Evolutionary conservation across 352 stramenopile species (phyloP).

Genomic region (Globisporangium orthogonon): DNA sequence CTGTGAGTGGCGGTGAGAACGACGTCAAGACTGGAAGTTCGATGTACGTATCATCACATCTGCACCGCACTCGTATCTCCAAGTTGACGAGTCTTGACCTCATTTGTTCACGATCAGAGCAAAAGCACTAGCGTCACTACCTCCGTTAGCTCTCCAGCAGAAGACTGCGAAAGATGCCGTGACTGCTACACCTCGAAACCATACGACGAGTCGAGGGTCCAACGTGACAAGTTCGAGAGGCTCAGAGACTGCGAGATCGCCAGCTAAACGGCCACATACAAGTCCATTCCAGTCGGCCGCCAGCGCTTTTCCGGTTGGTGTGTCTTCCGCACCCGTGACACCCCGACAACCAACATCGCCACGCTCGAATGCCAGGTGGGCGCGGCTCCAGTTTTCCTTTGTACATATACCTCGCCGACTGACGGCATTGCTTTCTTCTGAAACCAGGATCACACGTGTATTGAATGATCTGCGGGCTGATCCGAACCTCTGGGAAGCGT

Average conservation of each 20-base stretch:
- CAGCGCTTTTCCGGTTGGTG: slow-evolving; percentile 5
- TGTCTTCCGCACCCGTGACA: slow-evolving; percentile 7
- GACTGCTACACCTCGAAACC: neutral
- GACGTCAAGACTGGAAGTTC: neutral
- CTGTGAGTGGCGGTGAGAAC: slow-evolving; percentile 14
- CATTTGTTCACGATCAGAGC: neutral
- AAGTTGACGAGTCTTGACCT: neutral
- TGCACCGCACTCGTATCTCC: neutral
- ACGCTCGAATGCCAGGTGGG: slow-evolving; percentile 25
- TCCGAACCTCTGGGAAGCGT: slow-evolving; percentile 40
- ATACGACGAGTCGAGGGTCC: neutral
- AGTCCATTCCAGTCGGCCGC: slow-evolving; percentile 8
- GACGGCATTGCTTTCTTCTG: neutral
- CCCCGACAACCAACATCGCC: slow-evolving; percentile 12
- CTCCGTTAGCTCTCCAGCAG: slow-evolving; percentile 4
- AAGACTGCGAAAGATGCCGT: neutral
- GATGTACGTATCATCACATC: slow-evolving; percentile 3
- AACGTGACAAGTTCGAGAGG: neutral
- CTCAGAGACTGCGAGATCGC: slow-evolving; percentile 5
- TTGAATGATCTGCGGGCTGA: slow-evolving; percentile 55
- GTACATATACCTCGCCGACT: neutral
- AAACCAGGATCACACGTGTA: slow-evolving; percentile 38
- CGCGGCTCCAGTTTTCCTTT: neutral
- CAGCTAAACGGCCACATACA: slow-evolving; percentile 10
- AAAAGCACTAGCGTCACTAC: slow-evolving; percentile 11